Evolutionary conservation across 257 asterid genomes (phyloP).

Genomic region (Solanum tarijense): DNA sequence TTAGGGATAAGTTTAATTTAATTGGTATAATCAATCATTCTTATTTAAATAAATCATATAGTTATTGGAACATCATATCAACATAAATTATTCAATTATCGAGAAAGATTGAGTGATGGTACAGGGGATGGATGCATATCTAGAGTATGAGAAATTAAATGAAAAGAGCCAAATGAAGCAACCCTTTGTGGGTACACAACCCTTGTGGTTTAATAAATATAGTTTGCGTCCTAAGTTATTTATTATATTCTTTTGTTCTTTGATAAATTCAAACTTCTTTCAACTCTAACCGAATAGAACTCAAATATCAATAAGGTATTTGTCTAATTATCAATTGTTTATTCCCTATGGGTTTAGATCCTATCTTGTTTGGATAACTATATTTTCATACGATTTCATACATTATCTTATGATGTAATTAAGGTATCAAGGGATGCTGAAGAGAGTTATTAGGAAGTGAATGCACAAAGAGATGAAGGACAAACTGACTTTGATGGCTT

Average conservation of each 20-base stretch:
- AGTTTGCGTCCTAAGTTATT: too few species aligned
- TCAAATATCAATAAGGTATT: neutral
- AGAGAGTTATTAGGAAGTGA: neutral
- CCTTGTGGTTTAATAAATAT: neutral
- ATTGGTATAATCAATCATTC: too few species aligned
- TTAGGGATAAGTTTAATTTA: too few species aligned
- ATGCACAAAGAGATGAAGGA: neutral
- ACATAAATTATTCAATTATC: neutral
- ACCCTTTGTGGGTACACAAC: neutral
- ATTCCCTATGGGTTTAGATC: too few species aligned
- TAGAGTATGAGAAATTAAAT: too few species aligned
- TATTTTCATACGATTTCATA: too few species aligned
- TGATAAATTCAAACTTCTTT: neutral
- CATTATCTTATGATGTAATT: too few species aligned
- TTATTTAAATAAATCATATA: too few species aligned
- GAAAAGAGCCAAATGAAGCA: too few species aligned
- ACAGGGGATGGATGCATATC: neutral
- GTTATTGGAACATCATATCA: too few species aligned
- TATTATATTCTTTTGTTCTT: neutral
- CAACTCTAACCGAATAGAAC: neutral
- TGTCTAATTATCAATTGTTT: neutral
- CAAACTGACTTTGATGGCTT: too few species aligned
- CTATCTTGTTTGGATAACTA: too few species aligned
- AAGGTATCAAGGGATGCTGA: neutral
- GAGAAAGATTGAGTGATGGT: neutral